Base-by-base conservation (phyloP, 306 rosid species). In the Phaseolus lunatus region DNA sequence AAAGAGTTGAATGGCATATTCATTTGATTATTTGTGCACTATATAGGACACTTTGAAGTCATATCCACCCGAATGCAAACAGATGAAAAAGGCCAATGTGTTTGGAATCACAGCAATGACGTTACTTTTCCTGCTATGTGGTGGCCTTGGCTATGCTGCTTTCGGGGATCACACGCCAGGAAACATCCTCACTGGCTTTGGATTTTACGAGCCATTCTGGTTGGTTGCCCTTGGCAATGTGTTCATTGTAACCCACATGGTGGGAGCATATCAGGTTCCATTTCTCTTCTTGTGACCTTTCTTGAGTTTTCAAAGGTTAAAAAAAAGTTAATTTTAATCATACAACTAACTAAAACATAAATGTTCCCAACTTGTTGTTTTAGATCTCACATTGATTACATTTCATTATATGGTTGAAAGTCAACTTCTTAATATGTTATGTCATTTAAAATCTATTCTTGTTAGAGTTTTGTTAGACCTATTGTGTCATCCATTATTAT, bases 151-250 rank as follows among this genome's bases (percentile, higher is more conserved):
- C 13, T 89, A 89, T 66, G 97, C 91, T 22, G 97, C 94, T 11
- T 91, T 88, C 4, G 92, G 97, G 1, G 72, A 89, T 62, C 59
- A 70, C 33, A 80, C 97, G 0, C 94, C 88, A 0, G 91, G 92
- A n/a, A 88, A 91, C 82, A 84, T 88, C 16, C 86, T 89, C 70
- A 85, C 91, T 0, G 92, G 92, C 59, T 87, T 89, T 66, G 97
- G 92, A 78, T 84, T 75, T 69, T 85, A 85, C 2, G 85, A 84
- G 15, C 85, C 91, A 12, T 83, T 72, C 53, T 91, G 90, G 91
- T 79, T 87, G 44, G 78, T 91, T 2, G 84, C 87, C 2, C 8
- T 82, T 63, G 92, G 90, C 16, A 91, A 91, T 53, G 39, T 84
- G 3, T 82, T 79, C 80, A 86, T 89, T 80, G 80, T 85, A 45